Evolutionary conservation across 805 yeast species (phyloP), one percentile per base, ranked within the genome.

Genomic region (Candida corydali): DNA sequence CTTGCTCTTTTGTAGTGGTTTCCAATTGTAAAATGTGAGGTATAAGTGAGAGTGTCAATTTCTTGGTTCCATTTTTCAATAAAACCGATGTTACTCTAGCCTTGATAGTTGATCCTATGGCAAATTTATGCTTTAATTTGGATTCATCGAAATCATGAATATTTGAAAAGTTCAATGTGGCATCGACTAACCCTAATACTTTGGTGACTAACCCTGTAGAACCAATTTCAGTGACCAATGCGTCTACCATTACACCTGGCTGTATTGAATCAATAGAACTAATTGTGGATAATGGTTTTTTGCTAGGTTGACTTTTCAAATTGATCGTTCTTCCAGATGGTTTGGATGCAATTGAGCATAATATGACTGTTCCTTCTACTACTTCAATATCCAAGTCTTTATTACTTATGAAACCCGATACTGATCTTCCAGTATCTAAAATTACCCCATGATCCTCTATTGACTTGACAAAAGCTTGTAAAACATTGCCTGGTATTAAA

Each of bases 371-470:
- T n/a, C 97, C 97, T 8, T 68, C 66, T 0, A 54, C 41, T 15
- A 43, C 42, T 4, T 54, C 63, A 11, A 70, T 66, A 26, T 58
- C 55, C 34, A 83, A 59, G 40, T 82, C 91, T 46, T 81, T 82
- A 45, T 76, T 80, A 1, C 94, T 73, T 32, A 89, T 65, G 58
- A 91, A 89, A 1, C 95, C 96, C 19, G 77, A 63, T 5, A 70
- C 74, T 34, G 71, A 54, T 32, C 15, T 28, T 23, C 97, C 97
- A 26, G 83, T 57, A 47, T 81, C 82, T 29, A 91, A 61, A 39
- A 86, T 76, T 17, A 79, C 74, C 61, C 98, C 98, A 56, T 87
- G 96, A 56, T 93, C 99, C 69, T 93, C 98, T 17, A 86, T 61
- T 32, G 94, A 82, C 43, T 70, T 73, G 16, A 93, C 78, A 2